Evolutionary conservation across 495 filamentous ascomycete genomes (phyloP).

Genomic region (Xylaria nigripes): DNA sequence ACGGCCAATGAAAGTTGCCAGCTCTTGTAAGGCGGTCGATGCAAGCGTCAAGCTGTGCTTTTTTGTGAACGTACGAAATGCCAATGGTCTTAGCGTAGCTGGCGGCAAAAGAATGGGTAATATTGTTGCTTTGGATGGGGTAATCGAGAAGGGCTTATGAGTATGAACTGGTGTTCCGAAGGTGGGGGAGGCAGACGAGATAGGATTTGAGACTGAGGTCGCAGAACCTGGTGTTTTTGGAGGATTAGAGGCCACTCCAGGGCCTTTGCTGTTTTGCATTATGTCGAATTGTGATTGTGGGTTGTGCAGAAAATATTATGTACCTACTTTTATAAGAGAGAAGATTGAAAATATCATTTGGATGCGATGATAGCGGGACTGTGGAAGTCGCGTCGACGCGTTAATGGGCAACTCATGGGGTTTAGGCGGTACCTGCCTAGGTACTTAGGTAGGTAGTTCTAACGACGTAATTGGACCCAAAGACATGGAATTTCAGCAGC

Average conservation of each 20-base stretch:
- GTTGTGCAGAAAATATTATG: neutral
- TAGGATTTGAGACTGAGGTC: constrained; percentile 38
- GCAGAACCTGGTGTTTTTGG: constrained; percentile 25
- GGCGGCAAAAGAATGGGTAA: constrained; percentile 84
- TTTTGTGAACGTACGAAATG: constrained; percentile 93
- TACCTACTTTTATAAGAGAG: neutral
- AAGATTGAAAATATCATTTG: neutral
- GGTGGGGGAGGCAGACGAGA: constrained; percentile 82
- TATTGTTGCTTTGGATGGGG: constrained; percentile 60
- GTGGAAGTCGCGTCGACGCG: constrained; percentile 20
- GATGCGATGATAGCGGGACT: neutral
- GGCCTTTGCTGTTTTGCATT: constrained; percentile 26
- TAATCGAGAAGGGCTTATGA: constrained; percentile 48
- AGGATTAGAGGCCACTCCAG: constrained; percentile 29
- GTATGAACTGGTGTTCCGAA: constrained; percentile 79
- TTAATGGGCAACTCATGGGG: too few relatives aligned
- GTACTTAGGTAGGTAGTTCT: too few relatives aligned
- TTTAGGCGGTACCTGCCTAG: too few relatives aligned
- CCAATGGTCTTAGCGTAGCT: constrained; percentile 76
- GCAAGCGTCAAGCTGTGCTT: constrained; percentile 94
- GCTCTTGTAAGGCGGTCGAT: constrained; percentile 70
- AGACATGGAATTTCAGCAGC: too few relatives aligned
- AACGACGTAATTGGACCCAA: too few relatives aligned
- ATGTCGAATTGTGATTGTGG: neutral
- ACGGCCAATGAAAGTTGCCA: constrained; percentile 83